Evolutionary conservation across 177 flowering plant species (phyloP), one percentile per base, ranked within the genome.

Genomic region (Vitis hybrid): DNA sequence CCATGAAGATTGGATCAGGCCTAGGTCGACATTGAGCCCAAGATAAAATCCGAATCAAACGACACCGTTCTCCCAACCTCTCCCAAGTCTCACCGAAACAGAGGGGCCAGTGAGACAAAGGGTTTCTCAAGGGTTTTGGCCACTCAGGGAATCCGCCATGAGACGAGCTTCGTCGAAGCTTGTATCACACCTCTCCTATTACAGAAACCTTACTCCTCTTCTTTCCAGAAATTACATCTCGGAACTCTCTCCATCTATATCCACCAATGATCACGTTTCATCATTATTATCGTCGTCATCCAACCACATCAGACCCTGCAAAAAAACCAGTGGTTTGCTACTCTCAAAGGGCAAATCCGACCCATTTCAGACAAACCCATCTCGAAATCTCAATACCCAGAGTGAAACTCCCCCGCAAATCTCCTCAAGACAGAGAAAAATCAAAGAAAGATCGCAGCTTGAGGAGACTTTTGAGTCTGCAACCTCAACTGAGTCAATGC

Each of bases 391-490:
- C 67, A 75, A 72, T 62, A 86, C 93, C 76, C 89, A 79, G 62
- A 85, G 74, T 3, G 83, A 82, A 14, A 68, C 70, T n/a, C 51
- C 81, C 7, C 70, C 82, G 35, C 79, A 80, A 27, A 15, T 84
- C 48, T 83, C 89, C 69, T 75, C 92, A 1, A 82, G 93, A 66
- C 90, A 86, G 88, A 72, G 78, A 55, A 90, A 85, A 78, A 40
- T 79, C 64, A 80, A 77, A 65, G 87, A 86, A 62, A 88, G 70
- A 72, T 74, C 85, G 6, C 79, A 81, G 7, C 78, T 91, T 51
- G 97, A 89, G 46, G 97, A 91, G 66, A 90, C 85, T 14, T 89
- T 91, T 57, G 97, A 94, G 83, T 76, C 93, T 13, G 93, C 97
- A 3, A 66, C 72, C 52, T 76, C 89, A 3, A 40, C 80, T 3